phyloP scores from a whole-genome alignment of 2,329 filamentous ascomycete genomes.

The Penicillium sp. region DNA sequence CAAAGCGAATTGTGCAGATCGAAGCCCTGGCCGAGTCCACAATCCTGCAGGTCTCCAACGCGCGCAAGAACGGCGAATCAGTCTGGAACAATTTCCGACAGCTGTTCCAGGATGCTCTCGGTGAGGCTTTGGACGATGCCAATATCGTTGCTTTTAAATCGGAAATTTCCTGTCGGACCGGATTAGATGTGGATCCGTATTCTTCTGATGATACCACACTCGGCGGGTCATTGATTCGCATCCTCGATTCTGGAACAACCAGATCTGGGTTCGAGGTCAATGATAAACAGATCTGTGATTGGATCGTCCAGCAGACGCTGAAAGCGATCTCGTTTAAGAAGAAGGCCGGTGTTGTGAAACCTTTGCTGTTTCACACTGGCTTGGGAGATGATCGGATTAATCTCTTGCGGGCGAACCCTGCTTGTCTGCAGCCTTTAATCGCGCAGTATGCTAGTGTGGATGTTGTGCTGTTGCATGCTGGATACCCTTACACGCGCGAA shows the following conservation, averaged over 20 bases:
- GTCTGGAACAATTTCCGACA: constrained; percentile 28
- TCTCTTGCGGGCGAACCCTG: constrained; percentile 68
- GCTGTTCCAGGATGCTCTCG: constrained; percentile 48
- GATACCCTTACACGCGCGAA: constrained; percentile 78
- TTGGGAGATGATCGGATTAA: constrained; percentile 77
- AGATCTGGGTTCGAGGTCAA: constrained; percentile 49
- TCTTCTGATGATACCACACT: constrained; percentile 43
- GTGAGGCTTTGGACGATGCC: constrained; percentile 59
- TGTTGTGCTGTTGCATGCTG: constrained; percentile 75
- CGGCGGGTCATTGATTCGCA: constrained; percentile 31
- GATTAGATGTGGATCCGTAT: constrained; percentile 61
- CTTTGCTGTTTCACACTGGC: constrained; percentile 80
- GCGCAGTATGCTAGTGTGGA: constrained; percentile 66
- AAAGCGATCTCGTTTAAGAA: constrained; percentile 51
- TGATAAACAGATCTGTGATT: constrained; percentile 66
- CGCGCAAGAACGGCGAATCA: constrained; percentile 36
- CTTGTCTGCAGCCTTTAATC: constrained; percentile 73
- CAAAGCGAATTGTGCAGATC: constrained; percentile 74
- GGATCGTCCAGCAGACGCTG: constrained; percentile 65
- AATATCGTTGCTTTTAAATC: constrained; percentile 79
- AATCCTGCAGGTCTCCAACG: constrained; percentile 50
- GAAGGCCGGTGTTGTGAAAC: constrained; percentile 57
- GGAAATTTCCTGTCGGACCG: constrained; percentile 77
- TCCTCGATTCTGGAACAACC: constrained; percentile 27
- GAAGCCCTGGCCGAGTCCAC: constrained; percentile 69